Evolutionary conservation across 1,284 basidiomycete genomes (phyloP), one percentile per base, ranked within the genome.

Genomic region (Trichosporon sp.): DNA sequence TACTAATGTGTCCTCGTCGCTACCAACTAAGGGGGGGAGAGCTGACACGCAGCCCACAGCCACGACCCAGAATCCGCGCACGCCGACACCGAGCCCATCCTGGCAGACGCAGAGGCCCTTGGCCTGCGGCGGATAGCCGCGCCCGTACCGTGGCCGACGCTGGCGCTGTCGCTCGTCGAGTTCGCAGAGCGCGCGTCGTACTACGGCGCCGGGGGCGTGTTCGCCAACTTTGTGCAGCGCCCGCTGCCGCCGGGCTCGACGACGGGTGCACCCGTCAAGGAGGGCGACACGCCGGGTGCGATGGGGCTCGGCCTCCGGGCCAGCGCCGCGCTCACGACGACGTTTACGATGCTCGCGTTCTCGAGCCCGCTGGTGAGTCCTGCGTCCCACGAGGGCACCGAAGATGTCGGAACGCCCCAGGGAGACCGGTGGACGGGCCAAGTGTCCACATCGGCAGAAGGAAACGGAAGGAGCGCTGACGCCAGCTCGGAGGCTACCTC

Each of bases 171-270:
- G 38, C 38, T 42, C 18, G 38, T 42, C 38, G 38, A 42, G 64
- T 65, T 75, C 27, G 78, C 77, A n/a, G 77, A 79, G 58, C 66
- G 77, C 47, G 77, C 77, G 4, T 75, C 74, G 6, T 77, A 76
- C 63, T 77, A 76, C 65, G 74, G 72, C 32, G 76, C 76, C 13
- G 38, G 38, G 11, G 38, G 38, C 38, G 38, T 42, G 38, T 42
- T 42, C 8, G 38, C 38, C 18, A 42, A 42, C 38, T 42, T 42
- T 42, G 38, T 42, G 5, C 38, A 42, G 18, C 15, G 38, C 15
- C 38, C 38, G 5, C 8, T 42, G 18, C 38, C 38, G 11, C 18
- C 15, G 18, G 38, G 38, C 18, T n/a, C 18, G 18, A 42, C 38
- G 38, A 42, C 38, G 18, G 38, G 38, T 3, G 38, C 38, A n/a